These are phyloP conservation scores for Thalia dealbata DNA, from an alignment of 176 grass and related monocot species.

Conservation along the genomic window DNA sequence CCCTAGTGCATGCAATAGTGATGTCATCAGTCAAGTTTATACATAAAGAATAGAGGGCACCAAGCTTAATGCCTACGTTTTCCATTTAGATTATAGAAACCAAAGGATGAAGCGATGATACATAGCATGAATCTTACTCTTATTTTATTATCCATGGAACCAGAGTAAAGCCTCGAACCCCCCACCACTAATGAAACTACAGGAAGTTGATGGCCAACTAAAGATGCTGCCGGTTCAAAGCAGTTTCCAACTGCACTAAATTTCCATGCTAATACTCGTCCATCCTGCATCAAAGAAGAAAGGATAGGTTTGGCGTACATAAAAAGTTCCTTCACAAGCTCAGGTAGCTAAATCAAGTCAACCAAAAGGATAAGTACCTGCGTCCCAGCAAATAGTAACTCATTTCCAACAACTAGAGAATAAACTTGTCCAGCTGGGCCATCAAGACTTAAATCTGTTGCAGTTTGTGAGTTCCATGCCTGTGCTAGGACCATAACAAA, in stretches of 20 bases:
- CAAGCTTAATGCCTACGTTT: background rate
- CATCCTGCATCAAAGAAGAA: slow-evolving; percentile 46
- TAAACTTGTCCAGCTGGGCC: slow-evolving; percentile 93
- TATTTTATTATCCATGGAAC: slow-evolving; percentile 91
- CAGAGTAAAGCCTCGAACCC: slow-evolving; percentile 66
- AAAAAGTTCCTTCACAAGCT: background rate
- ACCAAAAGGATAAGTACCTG: slow-evolving; percentile 38
- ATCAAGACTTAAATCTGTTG: slow-evolving; percentile 57
- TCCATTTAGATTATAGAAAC: background rate
- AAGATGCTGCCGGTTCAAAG: slow-evolving; percentile 75
- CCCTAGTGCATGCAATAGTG: background rate
- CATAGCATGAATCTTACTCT: slow-evolving; percentile 40
- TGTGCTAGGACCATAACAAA: slow-evolving; percentile 14
- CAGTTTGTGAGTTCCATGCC: slow-evolving; percentile 85
- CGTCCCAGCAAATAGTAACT: slow-evolving; percentile 77
- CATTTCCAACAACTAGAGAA: slow-evolving; percentile 57
- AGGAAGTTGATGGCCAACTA: slow-evolving; percentile 57
- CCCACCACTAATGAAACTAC: slow-evolving; percentile 80
- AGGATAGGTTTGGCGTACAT: background rate
- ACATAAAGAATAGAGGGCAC: background rate
- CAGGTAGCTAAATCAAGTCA: background rate
- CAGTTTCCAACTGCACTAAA: slow-evolving; percentile 48
- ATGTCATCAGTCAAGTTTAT: background rate
- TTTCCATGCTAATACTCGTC: slow-evolving; percentile 84
- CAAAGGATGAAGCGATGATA: background rate